Percentiles rank a stretch among this genome's conserved stretches.
Conservation (phyloP, 768 basidiomycete genomes). For the Piloderma croceum region DNA sequence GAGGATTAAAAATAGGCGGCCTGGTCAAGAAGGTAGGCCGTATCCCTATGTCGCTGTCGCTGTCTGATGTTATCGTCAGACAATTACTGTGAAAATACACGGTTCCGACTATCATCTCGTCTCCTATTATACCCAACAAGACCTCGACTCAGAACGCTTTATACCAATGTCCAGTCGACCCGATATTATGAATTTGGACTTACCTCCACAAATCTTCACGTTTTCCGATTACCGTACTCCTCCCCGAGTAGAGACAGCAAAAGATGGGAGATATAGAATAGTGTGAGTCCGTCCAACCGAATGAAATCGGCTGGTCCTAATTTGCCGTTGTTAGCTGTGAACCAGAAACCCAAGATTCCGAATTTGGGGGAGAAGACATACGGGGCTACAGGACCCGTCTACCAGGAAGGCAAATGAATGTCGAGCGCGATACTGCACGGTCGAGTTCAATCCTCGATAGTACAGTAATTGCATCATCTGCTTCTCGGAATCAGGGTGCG, state of each 20-base stretch:
- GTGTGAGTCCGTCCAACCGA: not conserved
- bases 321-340: no score
- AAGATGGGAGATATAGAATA: not conserved
- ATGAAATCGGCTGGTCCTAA: not conserved
- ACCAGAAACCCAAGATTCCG: no score
- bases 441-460: no score
- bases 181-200: not conserved
- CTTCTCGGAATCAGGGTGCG: no score
- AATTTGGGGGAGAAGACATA: no score
- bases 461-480: no score
- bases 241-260: not conserved
- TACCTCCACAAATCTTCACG: not conserved
- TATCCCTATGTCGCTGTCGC: not conserved
- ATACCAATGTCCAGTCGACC: not conserved
- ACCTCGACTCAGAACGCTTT: not conserved
- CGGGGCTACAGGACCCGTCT: no score
- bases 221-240: not conserved
- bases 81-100: not conserved
- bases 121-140: not conserved
- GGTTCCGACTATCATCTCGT: not conserved
- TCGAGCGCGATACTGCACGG: no score
- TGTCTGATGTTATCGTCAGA: not conserved
- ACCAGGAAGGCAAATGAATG: no score
- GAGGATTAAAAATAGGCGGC: not conserved
- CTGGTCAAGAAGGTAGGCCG: not conserved